These are phyloP conservation scores for Cydonia oblonga DNA, from an alignment of 331 rosid species.

Conservation along the genomic window DNA sequence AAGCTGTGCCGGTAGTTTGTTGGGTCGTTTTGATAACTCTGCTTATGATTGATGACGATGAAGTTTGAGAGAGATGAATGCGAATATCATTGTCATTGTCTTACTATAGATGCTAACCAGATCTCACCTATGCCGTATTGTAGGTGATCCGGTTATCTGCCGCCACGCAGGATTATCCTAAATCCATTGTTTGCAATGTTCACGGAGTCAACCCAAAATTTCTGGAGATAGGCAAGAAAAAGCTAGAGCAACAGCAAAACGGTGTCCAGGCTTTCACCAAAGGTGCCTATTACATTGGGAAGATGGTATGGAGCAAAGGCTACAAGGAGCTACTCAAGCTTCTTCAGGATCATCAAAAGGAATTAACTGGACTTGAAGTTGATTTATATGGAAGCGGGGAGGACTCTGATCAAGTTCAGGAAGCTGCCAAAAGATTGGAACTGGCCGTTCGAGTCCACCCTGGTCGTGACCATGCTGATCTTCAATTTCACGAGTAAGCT, in stretches of 20 bases:
- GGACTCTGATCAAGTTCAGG: conserved; percentile 56
- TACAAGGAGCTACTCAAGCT: conserved; percentile 74
- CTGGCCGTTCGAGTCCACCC: conserved; percentile 58
- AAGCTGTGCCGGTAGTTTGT: background rate
- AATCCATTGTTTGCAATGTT: conserved; percentile 70
- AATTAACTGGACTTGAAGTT: conserved; percentile 54
- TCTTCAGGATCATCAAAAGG: conserved; percentile 52
- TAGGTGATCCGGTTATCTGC: conserved; percentile 91
- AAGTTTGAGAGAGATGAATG: background rate
- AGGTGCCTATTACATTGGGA: conserved; percentile 87
- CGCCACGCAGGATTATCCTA: conserved; percentile 78
- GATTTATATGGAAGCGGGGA: conserved; percentile 92
- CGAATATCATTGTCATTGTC: background rate
- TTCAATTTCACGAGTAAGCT: conserved; percentile 71
- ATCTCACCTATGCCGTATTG: conserved; percentile 15
- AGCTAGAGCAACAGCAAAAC: conserved; percentile 45
- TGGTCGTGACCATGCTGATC: conserved; percentile 81
- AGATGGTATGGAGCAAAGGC: conserved; percentile 95
- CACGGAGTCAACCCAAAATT: conserved; percentile 95
- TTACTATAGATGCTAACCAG: background rate
- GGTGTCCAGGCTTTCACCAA: conserved; percentile 47
- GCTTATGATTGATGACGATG: background rate
- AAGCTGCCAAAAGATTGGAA: conserved; percentile 55
- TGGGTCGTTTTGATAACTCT: background rate
- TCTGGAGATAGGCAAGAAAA: conserved; percentile 62